Evolutionary conservation across 208 protist genomes (phyloP).

Genomic region (Trichomonas vaginalis): DNA sequence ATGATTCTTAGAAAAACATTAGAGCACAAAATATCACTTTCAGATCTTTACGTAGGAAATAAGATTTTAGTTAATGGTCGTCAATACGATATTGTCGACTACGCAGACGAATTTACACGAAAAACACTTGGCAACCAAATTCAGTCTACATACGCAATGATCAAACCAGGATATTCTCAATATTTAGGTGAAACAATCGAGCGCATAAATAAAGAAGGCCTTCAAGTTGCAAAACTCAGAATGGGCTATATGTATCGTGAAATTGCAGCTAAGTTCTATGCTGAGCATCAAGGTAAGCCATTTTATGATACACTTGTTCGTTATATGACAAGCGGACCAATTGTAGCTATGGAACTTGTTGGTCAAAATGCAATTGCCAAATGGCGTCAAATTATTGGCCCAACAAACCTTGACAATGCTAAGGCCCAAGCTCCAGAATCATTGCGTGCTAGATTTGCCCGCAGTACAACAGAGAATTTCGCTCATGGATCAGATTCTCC

Average conservation of each 20-base stretch:
- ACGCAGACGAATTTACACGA: neutral
- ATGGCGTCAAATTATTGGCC: conserved; percentile 12
- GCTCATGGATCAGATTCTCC: neutral
- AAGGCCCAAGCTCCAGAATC: neutral
- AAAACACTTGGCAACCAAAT: neutral
- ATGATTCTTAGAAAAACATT: neutral
- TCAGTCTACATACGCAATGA: neutral
- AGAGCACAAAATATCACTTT: neutral
- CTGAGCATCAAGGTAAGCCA: neutral
- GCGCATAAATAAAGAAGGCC: neutral
- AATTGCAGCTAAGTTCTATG: neutral
- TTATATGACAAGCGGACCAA: conserved; percentile 4
- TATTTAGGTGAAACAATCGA: neutral
- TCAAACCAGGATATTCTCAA: neutral
- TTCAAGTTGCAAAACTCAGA: neutral
- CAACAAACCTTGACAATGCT: conserved; percentile 11
- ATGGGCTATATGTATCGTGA: neutral
- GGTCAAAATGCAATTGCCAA: neutral
- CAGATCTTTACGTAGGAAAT: neutral
- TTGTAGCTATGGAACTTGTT: neutral
- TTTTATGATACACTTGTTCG: neutral
- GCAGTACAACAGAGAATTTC: neutral
- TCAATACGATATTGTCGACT: neutral
- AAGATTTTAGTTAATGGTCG: neutral
- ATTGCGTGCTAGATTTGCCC: neutral